These are phyloP conservation scores for Yamadazyma membranifaciens DNA, from an alignment of 1,139 yeast genomes.

Conservation along the genomic window DNA sequence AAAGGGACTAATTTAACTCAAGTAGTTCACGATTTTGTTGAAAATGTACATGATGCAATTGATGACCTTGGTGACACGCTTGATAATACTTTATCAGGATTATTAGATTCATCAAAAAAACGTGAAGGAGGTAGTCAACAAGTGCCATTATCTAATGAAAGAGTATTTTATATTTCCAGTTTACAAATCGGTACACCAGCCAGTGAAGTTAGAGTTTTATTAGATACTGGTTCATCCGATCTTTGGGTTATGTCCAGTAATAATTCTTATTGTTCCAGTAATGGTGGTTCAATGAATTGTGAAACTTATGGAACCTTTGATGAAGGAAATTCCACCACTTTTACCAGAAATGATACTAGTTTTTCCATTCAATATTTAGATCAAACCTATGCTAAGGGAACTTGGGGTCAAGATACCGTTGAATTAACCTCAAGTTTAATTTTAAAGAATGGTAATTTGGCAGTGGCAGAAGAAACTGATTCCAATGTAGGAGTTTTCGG, in stretches of 20 bases:
- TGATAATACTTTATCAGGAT: conserved; percentile 5
- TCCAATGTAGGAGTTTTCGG: conserved; percentile 61
- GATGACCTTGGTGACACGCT: conserved; percentile 3
- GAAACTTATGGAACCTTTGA: conserved; percentile 51
- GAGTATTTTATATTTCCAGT: conserved; percentile 31
- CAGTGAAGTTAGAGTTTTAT: conserved; percentile 49
- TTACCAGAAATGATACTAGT: conserved; percentile 41
- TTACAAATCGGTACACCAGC: conserved; percentile 56
- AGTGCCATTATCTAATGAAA: conserved; percentile 17
- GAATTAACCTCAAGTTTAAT: conserved; percentile 19
- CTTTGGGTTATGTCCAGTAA: conserved; percentile 49
- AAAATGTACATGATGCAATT: conserved; percentile 3
- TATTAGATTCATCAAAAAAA: conserved; percentile 1
- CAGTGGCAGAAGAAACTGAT: conserved; percentile 54
- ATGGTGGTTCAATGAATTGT: conserved; percentile 27
- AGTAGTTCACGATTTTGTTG: conserved; percentile 17
- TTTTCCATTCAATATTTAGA: conserved; percentile 34
- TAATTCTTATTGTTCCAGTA: conserved; percentile 22
- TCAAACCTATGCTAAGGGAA: conserved; percentile 31
- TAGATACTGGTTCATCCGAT: conserved; percentile 73
- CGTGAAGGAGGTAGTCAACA: conserved; percentile 11
- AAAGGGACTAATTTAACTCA: conserved; percentile 23
- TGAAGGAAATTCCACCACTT: conserved; percentile 43
- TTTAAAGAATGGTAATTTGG: conserved; percentile 47
- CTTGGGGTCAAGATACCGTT: conserved; percentile 61